Evolutionary conservation across 2,329 filamentous ascomycete species (phyloP).

Genomic region (Lithohypha guttulata): DNA sequence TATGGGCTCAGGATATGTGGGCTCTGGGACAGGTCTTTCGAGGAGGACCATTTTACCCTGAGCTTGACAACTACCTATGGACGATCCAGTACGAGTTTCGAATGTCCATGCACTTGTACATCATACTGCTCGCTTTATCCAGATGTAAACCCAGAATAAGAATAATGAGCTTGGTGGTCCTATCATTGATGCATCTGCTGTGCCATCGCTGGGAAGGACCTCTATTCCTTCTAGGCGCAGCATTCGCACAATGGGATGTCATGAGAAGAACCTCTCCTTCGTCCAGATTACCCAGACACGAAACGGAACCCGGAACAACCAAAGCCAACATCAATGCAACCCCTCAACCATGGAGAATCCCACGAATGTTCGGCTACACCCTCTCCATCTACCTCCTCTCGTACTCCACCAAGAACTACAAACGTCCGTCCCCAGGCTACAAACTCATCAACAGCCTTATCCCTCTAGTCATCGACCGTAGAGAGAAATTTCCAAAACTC

Average conservation of each 20-base stretch:
- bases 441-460: neutral
- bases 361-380: neutral
- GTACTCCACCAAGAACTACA: neutral
- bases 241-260: neutral
- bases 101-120: constrained; percentile 8
- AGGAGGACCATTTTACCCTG: neutral
- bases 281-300: neutral
- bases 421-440: neutral
- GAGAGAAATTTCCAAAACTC: constrained; percentile 6
- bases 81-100: constrained; percentile 6
- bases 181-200: neutral
- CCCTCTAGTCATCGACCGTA: neutral
- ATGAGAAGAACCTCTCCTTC: neutral
- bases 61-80: constrained; percentile 9
- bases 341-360: neutral
- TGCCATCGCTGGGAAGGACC: constrained; percentile 3
- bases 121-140: constrained; percentile 1
- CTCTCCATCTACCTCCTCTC: neutral
- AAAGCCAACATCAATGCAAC: neutral
- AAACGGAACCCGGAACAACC: neutral
- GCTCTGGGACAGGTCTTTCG: constrained; percentile 4
- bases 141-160: neutral
- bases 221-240: constrained; percentile 7
- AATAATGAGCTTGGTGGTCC: neutral
- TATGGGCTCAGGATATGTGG: constrained; percentile 5